Evolutionary conservation across 192 early-diverging fungal genomes (phyloP).

Genomic region (Coemansia biformis): DNA sequence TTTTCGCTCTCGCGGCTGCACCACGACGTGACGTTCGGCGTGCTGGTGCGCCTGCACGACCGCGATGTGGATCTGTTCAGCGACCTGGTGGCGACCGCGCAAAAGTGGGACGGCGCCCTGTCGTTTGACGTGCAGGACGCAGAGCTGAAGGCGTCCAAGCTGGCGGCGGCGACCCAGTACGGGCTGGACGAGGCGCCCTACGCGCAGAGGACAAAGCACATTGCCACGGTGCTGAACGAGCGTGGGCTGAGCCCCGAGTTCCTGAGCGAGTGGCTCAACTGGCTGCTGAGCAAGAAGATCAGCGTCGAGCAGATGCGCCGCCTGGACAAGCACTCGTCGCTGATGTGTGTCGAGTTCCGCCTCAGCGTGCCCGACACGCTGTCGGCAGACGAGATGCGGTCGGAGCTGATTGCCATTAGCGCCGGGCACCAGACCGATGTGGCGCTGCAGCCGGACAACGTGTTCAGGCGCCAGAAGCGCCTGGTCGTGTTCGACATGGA

Average conservation of each 20-base stretch:
- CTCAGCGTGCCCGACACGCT: slow-evolving; percentile 69
- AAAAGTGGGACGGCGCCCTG: slow-evolving; percentile 80
- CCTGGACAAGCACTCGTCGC: slow-evolving; percentile 58
- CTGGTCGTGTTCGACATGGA: slow-evolving; percentile 99
- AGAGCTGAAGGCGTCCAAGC: slow-evolving; percentile 55
- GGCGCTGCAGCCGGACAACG: slow-evolving; percentile 81
- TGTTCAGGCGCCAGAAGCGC: slow-evolving; percentile 83
- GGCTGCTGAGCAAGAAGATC: slow-evolving; percentile 70
- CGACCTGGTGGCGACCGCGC: slow-evolving; percentile 67
- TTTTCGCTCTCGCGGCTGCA: slow-evolving; percentile 84
- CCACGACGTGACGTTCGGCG: slow-evolving; percentile 92
- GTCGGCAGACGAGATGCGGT: slow-evolving; percentile 63
- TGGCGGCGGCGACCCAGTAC: slow-evolving; percentile 47
- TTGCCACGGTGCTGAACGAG: slow-evolving; percentile 82
- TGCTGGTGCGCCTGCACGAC: slow-evolving; percentile 67
- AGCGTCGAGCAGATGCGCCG: slow-evolving; percentile 86
- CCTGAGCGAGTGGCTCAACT: slow-evolving; percentile 71
- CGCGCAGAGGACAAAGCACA: slow-evolving; percentile 74
- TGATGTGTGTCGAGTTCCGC: slow-evolving; percentile 78
- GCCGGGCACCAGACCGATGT: slow-evolving; percentile 70
- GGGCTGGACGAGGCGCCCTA: slow-evolving; percentile 76
- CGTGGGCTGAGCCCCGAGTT: slow-evolving; percentile 72
- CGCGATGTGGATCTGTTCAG: slow-evolving; percentile 74
- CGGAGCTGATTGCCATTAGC: slow-evolving; percentile 68
- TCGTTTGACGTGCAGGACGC: slow-evolving; percentile 73